These are phyloP conservation scores for Penicillium corylophilum DNA, from an alignment of 2,329 filamentous ascomycete genomes.

Conservation along the genomic window DNA sequence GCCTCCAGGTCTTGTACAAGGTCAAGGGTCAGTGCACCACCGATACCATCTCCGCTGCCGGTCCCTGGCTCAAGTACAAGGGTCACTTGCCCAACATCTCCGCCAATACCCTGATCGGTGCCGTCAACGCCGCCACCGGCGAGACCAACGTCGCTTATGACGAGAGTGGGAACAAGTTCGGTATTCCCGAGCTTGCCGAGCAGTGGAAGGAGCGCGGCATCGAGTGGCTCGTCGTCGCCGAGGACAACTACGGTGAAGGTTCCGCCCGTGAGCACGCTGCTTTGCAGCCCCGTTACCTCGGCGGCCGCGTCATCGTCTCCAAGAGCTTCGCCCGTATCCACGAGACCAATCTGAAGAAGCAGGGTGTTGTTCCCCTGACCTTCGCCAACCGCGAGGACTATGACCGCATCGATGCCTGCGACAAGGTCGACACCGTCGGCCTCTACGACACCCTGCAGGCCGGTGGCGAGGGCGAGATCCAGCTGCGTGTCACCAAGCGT, in stretches of 20 bases:
- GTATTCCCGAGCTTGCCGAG: slow-evolving; percentile 63
- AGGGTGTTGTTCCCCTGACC: slow-evolving; percentile 91
- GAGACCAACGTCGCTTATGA: slow-evolving; percentile 94
- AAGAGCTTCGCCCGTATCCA: slow-evolving; percentile 92
- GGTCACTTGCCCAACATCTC: slow-evolving; percentile 97
- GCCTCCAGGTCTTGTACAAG: slow-evolving; percentile 88
- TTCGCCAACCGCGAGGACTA: slow-evolving; percentile 74
- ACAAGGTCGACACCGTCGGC: slow-evolving; percentile 78
- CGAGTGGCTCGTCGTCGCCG: slow-evolving; percentile 91
- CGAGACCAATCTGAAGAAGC: slow-evolving; percentile 95
- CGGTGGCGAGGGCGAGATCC: slow-evolving; percentile 77
- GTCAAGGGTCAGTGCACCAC: slow-evolving; percentile 98
- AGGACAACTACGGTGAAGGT: slow-evolving; percentile 96
- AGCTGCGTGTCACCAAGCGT: slow-evolving; percentile 64
- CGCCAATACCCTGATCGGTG: slow-evolving; percentile 95
- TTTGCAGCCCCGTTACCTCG: slow-evolving; percentile 85
- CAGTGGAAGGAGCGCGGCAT: slow-evolving; percentile 74
- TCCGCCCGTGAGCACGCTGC: slow-evolving; percentile 87
- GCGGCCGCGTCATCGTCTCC: slow-evolving; percentile 71
- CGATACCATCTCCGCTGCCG: slow-evolving; percentile 91
- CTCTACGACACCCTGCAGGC: slow-evolving; percentile 76
- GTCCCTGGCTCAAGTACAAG: slow-evolving; percentile 98
- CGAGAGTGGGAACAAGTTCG: slow-evolving; percentile 65
- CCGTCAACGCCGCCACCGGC: slow-evolving; percentile 85
- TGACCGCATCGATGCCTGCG: slow-evolving; percentile 69